Conservation (phyloP, 1,284 basidiomycete species). For the Boletus sp. region DNA sequence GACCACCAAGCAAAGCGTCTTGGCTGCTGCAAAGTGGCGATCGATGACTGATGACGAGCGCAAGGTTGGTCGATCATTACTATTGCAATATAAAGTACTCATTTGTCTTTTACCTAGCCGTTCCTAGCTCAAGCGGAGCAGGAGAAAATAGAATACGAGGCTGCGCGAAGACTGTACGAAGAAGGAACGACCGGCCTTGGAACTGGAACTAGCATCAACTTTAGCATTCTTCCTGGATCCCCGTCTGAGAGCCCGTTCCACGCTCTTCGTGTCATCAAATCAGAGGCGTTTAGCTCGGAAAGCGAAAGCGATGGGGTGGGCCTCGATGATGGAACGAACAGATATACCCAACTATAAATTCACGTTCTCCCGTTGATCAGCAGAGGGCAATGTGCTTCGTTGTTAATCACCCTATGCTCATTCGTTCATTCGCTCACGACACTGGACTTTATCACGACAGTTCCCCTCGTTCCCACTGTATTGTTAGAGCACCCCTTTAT, state of each 20-base stretch:
- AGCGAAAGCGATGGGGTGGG: constrained; percentile 62
- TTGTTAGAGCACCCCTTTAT: constrained; percentile 36
- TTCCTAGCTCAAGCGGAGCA: constrained; percentile 88
- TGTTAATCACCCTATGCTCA: constrained; percentile 20
- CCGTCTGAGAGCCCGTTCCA: constrained; percentile 43
- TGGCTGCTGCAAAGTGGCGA: constrained; percentile 91
- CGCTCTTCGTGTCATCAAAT: constrained; percentile 52
- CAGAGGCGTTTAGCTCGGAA: constrained; percentile 50
- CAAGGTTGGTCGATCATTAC: constrained; percentile 54
- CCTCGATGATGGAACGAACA: constrained; percentile 44
- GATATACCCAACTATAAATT: constrained; percentile 29
- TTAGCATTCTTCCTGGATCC: constrained; percentile 67
- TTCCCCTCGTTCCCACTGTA: constrained; percentile 32
- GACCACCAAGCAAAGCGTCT: constrained; percentile 91
- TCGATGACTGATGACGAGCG: constrained; percentile 89
- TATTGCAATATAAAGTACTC: not conserved
- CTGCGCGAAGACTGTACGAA: constrained; percentile 76
- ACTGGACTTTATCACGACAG: constrained; percentile 31
- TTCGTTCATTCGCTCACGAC: constrained; percentile 29
- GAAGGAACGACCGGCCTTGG: constrained; percentile 70
- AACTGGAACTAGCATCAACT: constrained; percentile 69
- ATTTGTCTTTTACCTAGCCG: constrained; percentile 49
- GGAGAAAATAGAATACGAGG: constrained; percentile 89
- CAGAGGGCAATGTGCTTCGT: constrained; percentile 2
- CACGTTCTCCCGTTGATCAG: constrained; percentile 4